A percentile compares a stretch with the other conserved stretches of the same genome.
phyloP scores from a whole-genome alignment of 2,329 filamentous ascomycete genomes.

The Aspergillus novoparasiticus region DNA sequence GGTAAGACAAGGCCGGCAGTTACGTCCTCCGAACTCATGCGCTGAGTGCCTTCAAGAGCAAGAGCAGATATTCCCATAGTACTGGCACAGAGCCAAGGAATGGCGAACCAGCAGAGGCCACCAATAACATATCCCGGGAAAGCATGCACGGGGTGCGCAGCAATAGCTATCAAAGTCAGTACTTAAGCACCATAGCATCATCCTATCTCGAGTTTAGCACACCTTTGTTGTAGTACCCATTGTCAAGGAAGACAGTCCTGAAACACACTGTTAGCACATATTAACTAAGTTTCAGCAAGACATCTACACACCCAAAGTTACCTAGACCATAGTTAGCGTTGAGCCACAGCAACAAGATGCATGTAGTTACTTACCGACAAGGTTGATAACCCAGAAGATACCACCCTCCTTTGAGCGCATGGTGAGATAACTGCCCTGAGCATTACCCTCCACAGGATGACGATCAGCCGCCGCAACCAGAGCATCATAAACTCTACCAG shows the following conservation, averaged over 20 bases:
- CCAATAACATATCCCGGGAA: conserved; percentile 87
- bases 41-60: conserved; percentile 73
- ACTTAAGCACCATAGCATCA: neutral
- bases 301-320: conserved; percentile 33
- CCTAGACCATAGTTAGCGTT: conserved; percentile 17
- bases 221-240: conserved; percentile 83
- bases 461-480: conserved; percentile 67
- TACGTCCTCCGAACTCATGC: conserved; percentile 74
- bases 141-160: conserved; percentile 80
- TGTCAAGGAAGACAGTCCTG: conserved; percentile 78
- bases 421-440: conserved; percentile 79
- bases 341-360: neutral
- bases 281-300: neutral
- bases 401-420: conserved; percentile 80
- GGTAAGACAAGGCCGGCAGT: conserved; percentile 82
- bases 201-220: neutral
- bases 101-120: conserved; percentile 87
- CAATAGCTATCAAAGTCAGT: conserved; percentile 63
- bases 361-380: conserved; percentile 73
- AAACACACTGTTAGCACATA: conserved; percentile 26
- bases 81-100: conserved; percentile 85
- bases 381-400: conserved; percentile 91
- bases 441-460: conserved; percentile 80
- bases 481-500: conserved; percentile 75
- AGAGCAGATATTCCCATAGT: conserved; percentile 84